Base-by-base conservation (phyloP, 2,329 filamentous ascomycete genomes). In the Taxawa tesnikishii region DNA sequence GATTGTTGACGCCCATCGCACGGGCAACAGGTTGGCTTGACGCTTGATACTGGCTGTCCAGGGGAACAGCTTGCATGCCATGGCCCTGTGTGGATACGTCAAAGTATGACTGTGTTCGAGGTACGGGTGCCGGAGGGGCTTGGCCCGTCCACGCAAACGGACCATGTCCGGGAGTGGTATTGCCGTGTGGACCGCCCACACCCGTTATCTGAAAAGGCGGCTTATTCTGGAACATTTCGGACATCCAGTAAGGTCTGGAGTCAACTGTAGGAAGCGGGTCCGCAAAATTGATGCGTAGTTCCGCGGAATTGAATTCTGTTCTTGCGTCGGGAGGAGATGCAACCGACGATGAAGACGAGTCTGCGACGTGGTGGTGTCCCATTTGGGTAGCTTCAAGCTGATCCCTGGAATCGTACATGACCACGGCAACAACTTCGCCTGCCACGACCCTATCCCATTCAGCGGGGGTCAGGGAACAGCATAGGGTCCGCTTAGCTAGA, bases 371-470 rank as follows among this genome's bases (percentile, higher is more conserved):
- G 27, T 16, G n/a, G 14, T n/a, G 13, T 19, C 26, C 6, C 12
- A 11, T 18, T 19, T 13, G 15, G 16, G 7, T 29, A 25, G 5
- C 28, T 24, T 32, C 25, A 11, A 35, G 32, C 5, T 34, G 32
- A 7, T 33, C 33, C 11, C 21, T 15, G 10, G 32, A 28, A 19
- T 38, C 36, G 25, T 36, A 40, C 38, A 40, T 40, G 11, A 14
- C 24, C 10, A 34, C 33, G 3, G 16, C 16, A 4, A 37, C 28
- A 15, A 36, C 6, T 6, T 30, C 26, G 5, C 36, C 35, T n/a
- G 21, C 15, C 6, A n/a, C 13, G 6, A 41, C 21, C 10, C 15
- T 11, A 3, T 34, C 36, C 38, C 38, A 41, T 25, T 41, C 21
- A 13, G 27, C 15, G 8, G 15, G 13, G 4, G 33, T 29, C 16